Base-by-base conservation (phyloP, 106 monocot species). In the Dioscorea zingiberensis region DNA sequence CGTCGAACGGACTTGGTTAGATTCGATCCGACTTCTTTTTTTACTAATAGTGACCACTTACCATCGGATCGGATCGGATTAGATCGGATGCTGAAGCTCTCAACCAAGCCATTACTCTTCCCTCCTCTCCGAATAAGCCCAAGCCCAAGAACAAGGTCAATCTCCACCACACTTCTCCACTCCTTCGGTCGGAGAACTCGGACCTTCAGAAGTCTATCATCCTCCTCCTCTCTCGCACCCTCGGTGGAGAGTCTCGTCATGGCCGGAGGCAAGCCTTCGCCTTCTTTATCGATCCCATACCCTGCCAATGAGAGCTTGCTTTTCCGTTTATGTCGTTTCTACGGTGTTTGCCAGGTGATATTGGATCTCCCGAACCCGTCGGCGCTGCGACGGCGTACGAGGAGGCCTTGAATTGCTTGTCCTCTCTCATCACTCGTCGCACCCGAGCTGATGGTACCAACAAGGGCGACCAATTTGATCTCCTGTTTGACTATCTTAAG, bases 401-500 rank as follows among this genome's bases (percentile, higher is more conserved):
- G 72, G 81, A 84, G 48, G 88, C 87, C 13, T 74, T 97, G 32
- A 62, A 32, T 44, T 81, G 83, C 73, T 25, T 97, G 47, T 83
- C 91, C 14, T 97, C 97, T 19, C 85, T 97, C 61, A 92, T 97
- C 60, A 82, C 81, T n/a, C 53, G 75, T 12, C 81, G 77, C 59
- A 81, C 69, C 21, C 82, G 92, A 13, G 85, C 77, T 14, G 86
- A 88, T 61, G 81, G 71, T 23, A 27, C 81, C 23, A 92, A 91
- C 61, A 73, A 75, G 24, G 85, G 85, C 59, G 86, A 92, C 59
- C 59, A 77, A 13, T 92, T 92, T 77, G 77, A 86, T 70, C 55
- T 81, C 46, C 70, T 97, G 76, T 77, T 73, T 60, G 74, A 84
- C 54, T 97, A 97, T 69, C 46, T 97, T 19, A 77, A 88, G 81